Evolutionary conservation across 768 basidiomycete species (phyloP).

Genomic region (Psilocybe cyanescens): DNA sequence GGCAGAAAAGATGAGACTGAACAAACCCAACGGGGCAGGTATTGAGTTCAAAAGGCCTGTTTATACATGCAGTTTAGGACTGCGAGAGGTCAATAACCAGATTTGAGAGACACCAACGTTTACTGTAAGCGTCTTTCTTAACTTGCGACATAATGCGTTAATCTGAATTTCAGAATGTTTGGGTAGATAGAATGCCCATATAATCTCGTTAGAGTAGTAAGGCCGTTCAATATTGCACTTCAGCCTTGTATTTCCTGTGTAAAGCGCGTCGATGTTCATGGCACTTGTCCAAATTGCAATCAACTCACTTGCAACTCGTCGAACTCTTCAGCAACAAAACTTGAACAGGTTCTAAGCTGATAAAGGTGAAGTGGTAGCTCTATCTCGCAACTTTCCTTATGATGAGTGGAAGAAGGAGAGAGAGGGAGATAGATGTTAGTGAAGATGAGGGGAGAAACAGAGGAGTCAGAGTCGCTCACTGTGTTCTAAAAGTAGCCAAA

Average conservation of each 20-base stretch:
- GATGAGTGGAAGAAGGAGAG: too few species aligned
- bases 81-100: background rate
- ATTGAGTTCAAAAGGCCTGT: conserved; percentile 37
- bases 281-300: too few species aligned
- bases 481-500: background rate
- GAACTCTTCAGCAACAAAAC: too few species aligned
- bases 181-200: background rate
- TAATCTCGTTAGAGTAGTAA: too few species aligned
- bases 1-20: background rate
- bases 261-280: too few species aligned
- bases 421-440: background rate
- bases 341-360: too few species aligned
- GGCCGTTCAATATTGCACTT: too few species aligned
- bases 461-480: background rate
- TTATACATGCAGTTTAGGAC: background rate
- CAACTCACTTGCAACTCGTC: too few species aligned
- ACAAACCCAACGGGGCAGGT: conserved; percentile 39
- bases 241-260: too few species aligned
- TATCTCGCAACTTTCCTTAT: too few species aligned
- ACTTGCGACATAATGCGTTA: background rate
- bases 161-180: background rate
- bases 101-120: conserved; percentile 25
- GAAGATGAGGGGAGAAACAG: conserved; percentile 4
- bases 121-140: conserved; percentile 27
- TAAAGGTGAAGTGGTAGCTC: too few species aligned